phyloP scores from a whole-genome alignment of 163 green algal genomes.

The Botryococcus braunii region DNA sequence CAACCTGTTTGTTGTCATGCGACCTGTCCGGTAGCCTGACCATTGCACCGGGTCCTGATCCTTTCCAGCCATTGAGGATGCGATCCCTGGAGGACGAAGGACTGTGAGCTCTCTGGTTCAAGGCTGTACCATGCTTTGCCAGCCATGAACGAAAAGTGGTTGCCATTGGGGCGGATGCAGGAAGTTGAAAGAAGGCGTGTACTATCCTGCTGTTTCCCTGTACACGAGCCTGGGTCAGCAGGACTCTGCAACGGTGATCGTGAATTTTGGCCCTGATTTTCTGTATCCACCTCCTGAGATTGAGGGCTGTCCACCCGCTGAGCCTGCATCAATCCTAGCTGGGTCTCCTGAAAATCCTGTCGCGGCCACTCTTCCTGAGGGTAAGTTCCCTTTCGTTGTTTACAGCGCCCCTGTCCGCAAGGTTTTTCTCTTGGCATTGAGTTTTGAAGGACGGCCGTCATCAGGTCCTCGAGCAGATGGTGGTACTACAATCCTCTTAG shows the following conservation, averaged over 20 bases:
- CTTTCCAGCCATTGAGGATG: not conserved
- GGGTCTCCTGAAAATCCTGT: too few species aligned
- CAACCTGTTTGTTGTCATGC: not conserved
- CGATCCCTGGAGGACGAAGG: not conserved
- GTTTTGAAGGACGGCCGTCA: too few species aligned
- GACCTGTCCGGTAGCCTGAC: not conserved
- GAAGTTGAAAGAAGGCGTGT: constrained; percentile 62
- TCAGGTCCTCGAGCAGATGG: too few species aligned
- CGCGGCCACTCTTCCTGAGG: too few species aligned
- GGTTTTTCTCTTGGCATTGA: too few species aligned
- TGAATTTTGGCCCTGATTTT: constrained; percentile 66
- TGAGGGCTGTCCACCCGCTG: constrained; percentile 12
- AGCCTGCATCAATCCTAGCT: constrained; percentile 9
- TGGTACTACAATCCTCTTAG: too few species aligned
- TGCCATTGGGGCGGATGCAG: too few species aligned
- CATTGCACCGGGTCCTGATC: not conserved
- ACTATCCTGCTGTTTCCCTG: constrained; percentile 71
- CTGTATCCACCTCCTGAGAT: constrained; percentile 1
- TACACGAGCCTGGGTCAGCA: constrained; percentile 62
- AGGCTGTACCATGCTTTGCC: too few species aligned
- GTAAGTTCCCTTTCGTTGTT: too few species aligned
- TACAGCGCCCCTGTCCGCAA: too few species aligned
- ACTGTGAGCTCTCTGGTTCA: too few species aligned
- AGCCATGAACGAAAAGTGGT: too few species aligned
- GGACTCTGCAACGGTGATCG: constrained; percentile 38